Percentiles rank a stretch among this genome's conserved stretches.
Conservation (phyloP, 495 filamentous ascomycete species). For the Penicillium ochrochloron region DNA sequence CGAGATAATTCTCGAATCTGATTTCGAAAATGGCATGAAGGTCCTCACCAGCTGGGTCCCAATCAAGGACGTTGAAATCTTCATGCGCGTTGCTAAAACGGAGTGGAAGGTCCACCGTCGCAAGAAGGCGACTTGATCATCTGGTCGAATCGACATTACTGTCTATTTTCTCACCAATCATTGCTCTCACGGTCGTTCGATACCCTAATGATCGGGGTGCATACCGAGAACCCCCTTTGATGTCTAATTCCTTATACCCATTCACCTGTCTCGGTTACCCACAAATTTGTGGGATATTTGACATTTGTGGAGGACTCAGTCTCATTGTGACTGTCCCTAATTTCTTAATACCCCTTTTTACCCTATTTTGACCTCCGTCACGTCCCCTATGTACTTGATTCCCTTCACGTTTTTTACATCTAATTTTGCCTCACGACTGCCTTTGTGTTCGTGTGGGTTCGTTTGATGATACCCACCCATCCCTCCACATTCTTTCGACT, state of each 20-base stretch:
- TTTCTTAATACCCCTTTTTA: slow-evolving; percentile 15
- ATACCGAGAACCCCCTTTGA: slow-evolving; percentile 21
- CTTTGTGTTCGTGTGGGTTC: slow-evolving; percentile 7
- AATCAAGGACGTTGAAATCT: slow-evolving; percentile 88
- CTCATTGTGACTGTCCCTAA: background rate
- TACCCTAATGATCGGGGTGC: slow-evolving; percentile 34
- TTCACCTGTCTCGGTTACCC: slow-evolving; percentile 16
- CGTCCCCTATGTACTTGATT: slow-evolving; percentile 12
- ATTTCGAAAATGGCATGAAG: slow-evolving; percentile 99
- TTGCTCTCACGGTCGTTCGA: slow-evolving; percentile 24
- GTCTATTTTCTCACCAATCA: slow-evolving; percentile 13
- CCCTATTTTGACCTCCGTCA: slow-evolving; percentile 3
- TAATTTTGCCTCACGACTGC: slow-evolving; percentile 10
- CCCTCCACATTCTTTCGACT: slow-evolving; percentile 9
- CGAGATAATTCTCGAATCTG: slow-evolving; percentile 87
- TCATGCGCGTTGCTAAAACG: slow-evolving; percentile 91
- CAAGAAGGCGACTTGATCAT: slow-evolving; percentile 42
- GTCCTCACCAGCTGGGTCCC: slow-evolving; percentile 95
- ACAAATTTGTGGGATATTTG: slow-evolving; percentile 11
- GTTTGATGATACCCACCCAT: slow-evolving; percentile 15
- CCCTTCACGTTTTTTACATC: background rate
- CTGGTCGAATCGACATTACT: background rate
- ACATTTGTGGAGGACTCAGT: slow-evolving; percentile 2
- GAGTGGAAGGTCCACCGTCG: slow-evolving; percentile 81
- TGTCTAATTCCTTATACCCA: slow-evolving; percentile 33